Evolutionary conservation across 768 basidiomycete genomes (phyloP), one percentile per base, ranked within the genome.

Genomic region (Goffeauzyma gilvescens): DNA sequence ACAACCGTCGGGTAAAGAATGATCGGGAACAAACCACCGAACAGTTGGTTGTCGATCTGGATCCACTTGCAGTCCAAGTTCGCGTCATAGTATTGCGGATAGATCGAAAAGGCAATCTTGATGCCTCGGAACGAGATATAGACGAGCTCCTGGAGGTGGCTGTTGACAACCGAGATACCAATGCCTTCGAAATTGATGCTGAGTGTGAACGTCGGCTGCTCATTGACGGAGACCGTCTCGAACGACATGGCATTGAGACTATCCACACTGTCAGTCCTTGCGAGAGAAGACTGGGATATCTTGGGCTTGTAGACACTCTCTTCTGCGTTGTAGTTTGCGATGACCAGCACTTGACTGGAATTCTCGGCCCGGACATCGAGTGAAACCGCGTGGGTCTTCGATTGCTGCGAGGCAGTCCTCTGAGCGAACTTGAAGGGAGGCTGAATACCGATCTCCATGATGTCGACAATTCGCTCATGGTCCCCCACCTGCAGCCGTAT

Each of bases 31-130:
- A 89, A 59, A 14, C 86, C 89, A 45, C 96, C 93, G 46, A 96
- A 90, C 10, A 98, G 73, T 59, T 98, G 93, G 58, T 96, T 98
- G 66, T 98, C 93, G 46, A 96, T 73, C 60, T 96, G 89, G 9
- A 98, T 70, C 53, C 72, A 77, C n/a, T 81, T 83, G 56, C 79
- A 81, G 6, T 79, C 75, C 26, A 96, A 28, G 36, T 75, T 82
- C 41, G 87, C 69, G 1, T 81, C 73, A 54, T 89, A 84, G 5
- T 83, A 78, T 27, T 78, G 70, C 1, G 72, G 66, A 55, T 78
- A 89, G 55, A 81, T 74, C 31, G 71, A 73, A 63, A 89, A 96
- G 52, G 86, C 82, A 46, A 95, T 71, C 53, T 79, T 78, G 42
- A 96, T 69, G 12, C 72, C 68, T 33, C 80, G 76, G 51, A 83